Base-by-base conservation (phyloP, 495 filamentous ascomycete species). In the Aspergillus asperescens region DNA sequence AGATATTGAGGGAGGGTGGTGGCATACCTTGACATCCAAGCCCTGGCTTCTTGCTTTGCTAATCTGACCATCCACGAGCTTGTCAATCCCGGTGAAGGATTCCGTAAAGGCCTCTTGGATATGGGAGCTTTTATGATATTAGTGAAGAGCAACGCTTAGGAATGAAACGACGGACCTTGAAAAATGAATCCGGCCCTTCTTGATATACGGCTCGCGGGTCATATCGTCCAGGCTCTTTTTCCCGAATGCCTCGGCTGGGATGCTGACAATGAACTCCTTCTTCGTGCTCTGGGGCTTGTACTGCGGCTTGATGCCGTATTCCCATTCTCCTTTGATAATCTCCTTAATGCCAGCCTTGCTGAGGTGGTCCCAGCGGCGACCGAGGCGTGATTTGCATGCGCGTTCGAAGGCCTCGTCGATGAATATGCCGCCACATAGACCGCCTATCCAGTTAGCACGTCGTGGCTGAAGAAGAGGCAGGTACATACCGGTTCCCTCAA, bases 291-390 rank as follows among this genome's bases (percentile, higher is more conserved):
- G 48, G 1, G 48, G 48, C n/a, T 40, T 42, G 27, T 31, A 51
- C 35, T 51, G 48, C 1, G 48, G 48, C 24, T 51, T 51, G 27
- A 51, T 51, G 20, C 25, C 48, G 15, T 42, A 24, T 16, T 51
- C 48, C 48, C 48, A 51, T 18, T 51, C 48, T n/a, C 48, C 48
- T 12, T 51, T 51, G 34, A 51, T 20, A 24, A 51, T 51, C 38
- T 51, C 38, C 27, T 51, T 51, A 25, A 51, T 51, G 2, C 48
- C 48, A 4, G 48, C 48, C 20, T 51, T 51, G 48, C 48, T 51
- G 37, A 51, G 48, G 25, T 51, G 48, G 24, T 51, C 48, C 48
- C 48, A 51, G 6, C 48, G 48, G 9, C 48, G 35, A 1, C 48
- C 48, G 9, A 51, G 48, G 1, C 48, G 48, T 6, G 35, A 41